A percentile compares a stretch with the other conserved stretches of the same genome.
phyloP scores from a whole-genome alignment of 2,329 filamentous ascomycete genomes.

The Aspergillus hortae region DNA sequence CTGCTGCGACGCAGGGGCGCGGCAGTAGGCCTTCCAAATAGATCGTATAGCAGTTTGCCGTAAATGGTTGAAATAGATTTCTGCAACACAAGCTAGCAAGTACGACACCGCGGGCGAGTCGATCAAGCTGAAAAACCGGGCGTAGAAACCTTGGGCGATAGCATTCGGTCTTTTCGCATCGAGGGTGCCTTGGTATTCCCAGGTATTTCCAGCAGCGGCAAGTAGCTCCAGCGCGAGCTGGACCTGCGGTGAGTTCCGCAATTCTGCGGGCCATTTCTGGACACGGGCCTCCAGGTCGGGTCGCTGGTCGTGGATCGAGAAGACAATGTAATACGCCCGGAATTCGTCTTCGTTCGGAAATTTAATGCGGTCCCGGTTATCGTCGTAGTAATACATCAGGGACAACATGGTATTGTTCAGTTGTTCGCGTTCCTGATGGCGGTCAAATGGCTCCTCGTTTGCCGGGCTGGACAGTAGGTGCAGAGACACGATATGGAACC shows the following conservation, averaged over 20 bases:
- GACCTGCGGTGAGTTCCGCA: constrained; percentile 52
- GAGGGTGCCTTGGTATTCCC: constrained; percentile 51
- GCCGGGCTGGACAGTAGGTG: constrained; percentile 55
- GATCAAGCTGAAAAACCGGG: constrained; percentile 56
- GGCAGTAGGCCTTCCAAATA: constrained; percentile 53
- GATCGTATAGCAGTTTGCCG: constrained; percentile 54
- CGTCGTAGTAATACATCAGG: constrained; percentile 59
- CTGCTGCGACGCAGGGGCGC: constrained; percentile 45
- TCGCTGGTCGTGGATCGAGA: constrained; percentile 50
- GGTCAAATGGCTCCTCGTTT: constrained; percentile 52
- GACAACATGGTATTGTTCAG: constrained; percentile 61
- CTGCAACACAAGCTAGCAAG: constrained; percentile 61
- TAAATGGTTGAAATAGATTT: constrained; percentile 59
- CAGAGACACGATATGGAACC: constrained; percentile 61
- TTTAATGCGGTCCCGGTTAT: constrained; percentile 46
- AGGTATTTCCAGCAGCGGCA: constrained; percentile 52
- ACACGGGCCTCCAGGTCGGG: constrained; percentile 57
- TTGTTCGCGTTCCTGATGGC: constrained; percentile 61
- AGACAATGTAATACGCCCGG: constrained; percentile 59
- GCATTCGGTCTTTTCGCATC: constrained; percentile 48
- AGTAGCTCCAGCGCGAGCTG: constrained; percentile 56
- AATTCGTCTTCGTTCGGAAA: constrained; percentile 63
- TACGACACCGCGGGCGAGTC: constrained; percentile 56
- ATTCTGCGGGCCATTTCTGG: constrained; percentile 51
- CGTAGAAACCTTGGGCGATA: constrained; percentile 57